Percentiles rank a stretch among this genome's conserved stretches.
These are phyloP conservation scores for Corchorus capsularis DNA, from an alignment of 345 rosid species.

Conservation along the genomic window DNA sequence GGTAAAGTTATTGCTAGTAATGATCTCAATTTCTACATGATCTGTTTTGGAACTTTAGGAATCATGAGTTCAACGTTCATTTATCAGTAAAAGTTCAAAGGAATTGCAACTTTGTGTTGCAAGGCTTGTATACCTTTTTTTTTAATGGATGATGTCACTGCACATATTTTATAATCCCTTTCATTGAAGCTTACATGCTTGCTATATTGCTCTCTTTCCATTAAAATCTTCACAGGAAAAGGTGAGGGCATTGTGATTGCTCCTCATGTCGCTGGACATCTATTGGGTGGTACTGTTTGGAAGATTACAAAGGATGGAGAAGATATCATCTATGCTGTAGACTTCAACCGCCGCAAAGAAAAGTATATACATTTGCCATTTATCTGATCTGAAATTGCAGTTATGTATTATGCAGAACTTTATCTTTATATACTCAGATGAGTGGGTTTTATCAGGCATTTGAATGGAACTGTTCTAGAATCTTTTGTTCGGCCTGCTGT, in stretches of 20 bases:
- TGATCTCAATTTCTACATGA: not conserved
- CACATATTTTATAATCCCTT: not conserved
- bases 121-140: not conserved
- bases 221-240: slow-evolving; percentile 51
- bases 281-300: slow-evolving; percentile 95
- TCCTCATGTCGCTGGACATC: slow-evolving; percentile 97
- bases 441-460: slow-evolving; percentile 62
- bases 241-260: slow-evolving; percentile 97
- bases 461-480: slow-evolving; percentile 93
- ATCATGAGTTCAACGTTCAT: not conserved
- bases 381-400: slow-evolving; percentile 17
- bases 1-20: slow-evolving; percentile 44
- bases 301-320: slow-evolving; percentile 98
- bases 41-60: not conserved
- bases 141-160: not conserved
- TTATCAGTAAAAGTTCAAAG: not conserved
- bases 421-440: slow-evolving; percentile 5
- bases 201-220: not conserved
- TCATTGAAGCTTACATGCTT: not conserved
- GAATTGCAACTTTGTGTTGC: not conserved
- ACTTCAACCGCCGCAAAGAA: slow-evolving; percentile 95
- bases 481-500: slow-evolving; percentile 97
- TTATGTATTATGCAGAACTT: not conserved
- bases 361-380: slow-evolving; percentile 45
- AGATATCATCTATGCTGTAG: slow-evolving; percentile 96